Evolutionary conservation across 208 protist genomes (phyloP).

Genomic region (Acanthamoeba sp.): DNA sequence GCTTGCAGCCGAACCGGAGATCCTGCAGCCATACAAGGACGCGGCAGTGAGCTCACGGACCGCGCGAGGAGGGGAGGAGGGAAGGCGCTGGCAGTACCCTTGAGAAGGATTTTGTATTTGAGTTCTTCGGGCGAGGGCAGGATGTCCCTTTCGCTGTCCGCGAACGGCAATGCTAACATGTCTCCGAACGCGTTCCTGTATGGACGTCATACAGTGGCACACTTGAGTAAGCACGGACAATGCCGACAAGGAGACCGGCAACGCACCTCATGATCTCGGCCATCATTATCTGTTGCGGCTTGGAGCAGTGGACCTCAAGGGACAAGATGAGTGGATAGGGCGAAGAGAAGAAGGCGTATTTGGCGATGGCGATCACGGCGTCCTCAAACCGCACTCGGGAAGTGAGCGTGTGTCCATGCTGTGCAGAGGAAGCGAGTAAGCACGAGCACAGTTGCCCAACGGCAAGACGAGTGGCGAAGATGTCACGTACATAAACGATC

Average conservation of each 20-base stretch:
- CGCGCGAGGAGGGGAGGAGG: not conserved
- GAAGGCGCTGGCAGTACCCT: not conserved
- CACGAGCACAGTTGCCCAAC: too few species aligned
- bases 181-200: constrained; percentile 41
- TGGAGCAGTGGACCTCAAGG: constrained; percentile 90
- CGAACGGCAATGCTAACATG: constrained; percentile 27
- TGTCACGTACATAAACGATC: constrained; percentile 85
- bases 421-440: not conserved
- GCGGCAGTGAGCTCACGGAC: not conserved
- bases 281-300: constrained; percentile 89
- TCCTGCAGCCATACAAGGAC: not conserved
- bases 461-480: not conserved
- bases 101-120: constrained; percentile 81
- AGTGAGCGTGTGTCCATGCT: constrained; percentile 91
- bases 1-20: constrained; percentile 11
- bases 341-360: constrained; percentile 88
- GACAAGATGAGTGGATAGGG: constrained; percentile 91
- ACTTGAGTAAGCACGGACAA: too few species aligned
- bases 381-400: constrained; percentile 89
- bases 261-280: constrained; percentile 84
- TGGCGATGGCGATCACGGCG: constrained; percentile 84
- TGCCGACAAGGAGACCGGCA: too few species aligned
- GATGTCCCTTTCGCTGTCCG: not conserved
- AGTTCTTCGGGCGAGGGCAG: constrained; percentile 74
- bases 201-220: too few species aligned